Evolutionary conservation across 2,329 filamentous ascomycete species (phyloP).

Genomic region (Trichocomaceae sp.): DNA sequence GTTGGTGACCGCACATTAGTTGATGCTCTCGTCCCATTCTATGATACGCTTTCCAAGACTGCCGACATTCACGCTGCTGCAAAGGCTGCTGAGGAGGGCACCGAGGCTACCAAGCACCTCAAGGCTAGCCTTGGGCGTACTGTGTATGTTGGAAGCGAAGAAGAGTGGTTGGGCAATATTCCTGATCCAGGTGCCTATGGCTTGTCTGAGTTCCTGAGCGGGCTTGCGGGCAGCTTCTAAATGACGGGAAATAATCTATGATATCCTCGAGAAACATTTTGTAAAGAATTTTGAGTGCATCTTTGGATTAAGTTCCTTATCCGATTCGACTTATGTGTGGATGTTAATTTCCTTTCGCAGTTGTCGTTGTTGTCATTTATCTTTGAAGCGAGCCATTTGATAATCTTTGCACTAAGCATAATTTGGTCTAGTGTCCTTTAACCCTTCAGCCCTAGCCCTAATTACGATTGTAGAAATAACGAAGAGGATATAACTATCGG

Average conservation of each 20-base stretch:
- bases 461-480: not conserved
- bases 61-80: slow-evolving; percentile 67
- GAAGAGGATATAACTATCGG: too few species aligned
- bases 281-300: not conserved
- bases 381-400: not conserved
- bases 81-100: slow-evolving; percentile 64
- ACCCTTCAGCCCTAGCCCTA: not conserved
- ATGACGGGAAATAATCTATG: not conserved
- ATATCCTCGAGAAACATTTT: not conserved
- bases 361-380: not conserved
- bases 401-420: not conserved
- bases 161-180: slow-evolving; percentile 61
- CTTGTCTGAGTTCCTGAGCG: slow-evolving; percentile 76
- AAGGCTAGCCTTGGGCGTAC: slow-evolving; percentile 76
- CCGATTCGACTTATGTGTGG: not conserved
- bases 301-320: not conserved
- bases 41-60: slow-evolving; percentile 60
- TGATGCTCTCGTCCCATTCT: slow-evolving; percentile 84
- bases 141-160: slow-evolving; percentile 69
- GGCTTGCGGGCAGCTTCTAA: slow-evolving; percentile 52
- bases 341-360: not conserved
- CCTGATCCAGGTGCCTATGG: slow-evolving; percentile 71
- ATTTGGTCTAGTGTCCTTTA: not conserved
- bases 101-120: slow-evolving; percentile 86
- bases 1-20: slow-evolving; percentile 85